Evolutionary conservation across 257 asterid genomes (phyloP).

Genomic region (Buddleja alternifolia): DNA sequence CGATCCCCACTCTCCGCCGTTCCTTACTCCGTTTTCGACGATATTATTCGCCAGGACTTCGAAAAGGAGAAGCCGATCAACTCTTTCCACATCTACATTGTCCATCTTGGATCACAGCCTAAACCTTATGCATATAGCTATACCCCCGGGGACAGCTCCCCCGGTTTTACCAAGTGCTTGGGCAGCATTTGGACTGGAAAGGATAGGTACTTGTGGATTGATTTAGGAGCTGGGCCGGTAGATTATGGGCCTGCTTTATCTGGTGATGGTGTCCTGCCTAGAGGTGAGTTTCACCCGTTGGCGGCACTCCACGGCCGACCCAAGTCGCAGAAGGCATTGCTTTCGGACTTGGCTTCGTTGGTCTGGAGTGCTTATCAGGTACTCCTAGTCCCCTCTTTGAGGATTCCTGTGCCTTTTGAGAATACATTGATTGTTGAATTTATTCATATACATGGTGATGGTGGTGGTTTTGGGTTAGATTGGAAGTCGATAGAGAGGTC

Average conservation of each 20-base stretch:
- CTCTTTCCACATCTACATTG: slow-evolving; percentile 72
- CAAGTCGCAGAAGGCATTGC: slow-evolving; percentile 79
- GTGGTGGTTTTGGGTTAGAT: slow-evolving; percentile 59
- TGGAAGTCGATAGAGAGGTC: slow-evolving; percentile 70
- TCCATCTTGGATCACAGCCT: slow-evolving; percentile 61
- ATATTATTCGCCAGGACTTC: slow-evolving; percentile 59
- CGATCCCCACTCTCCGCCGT: slow-evolving; percentile 67
- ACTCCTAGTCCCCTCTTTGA: slow-evolving; percentile 84
- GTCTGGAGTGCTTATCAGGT: slow-evolving; percentile 98
- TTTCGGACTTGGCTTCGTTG: slow-evolving; percentile 79
- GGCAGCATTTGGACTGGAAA: slow-evolving; percentile 91
- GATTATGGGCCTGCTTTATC: slow-evolving; percentile 93
- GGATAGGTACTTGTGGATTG: slow-evolving; percentile 92
- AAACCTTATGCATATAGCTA: slow-evolving; percentile 77
- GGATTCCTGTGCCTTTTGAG: slow-evolving; percentile 83
- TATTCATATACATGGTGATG: slow-evolving; percentile 61
- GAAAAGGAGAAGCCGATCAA: slow-evolving; percentile 57
- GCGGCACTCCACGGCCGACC: slow-evolving; percentile 85
- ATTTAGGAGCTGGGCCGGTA: slow-evolving; percentile 96
- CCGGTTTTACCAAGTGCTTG: slow-evolving; percentile 74
- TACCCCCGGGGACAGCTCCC: slow-evolving; percentile 75
- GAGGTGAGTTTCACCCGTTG: slow-evolving; percentile 94
- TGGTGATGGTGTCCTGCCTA: slow-evolving; percentile 91
- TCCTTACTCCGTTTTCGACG: slow-evolving; percentile 56
- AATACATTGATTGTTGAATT: slow-evolving; percentile 66